phyloP scores from a whole-genome alignment of 2,329 filamentous ascomycete species.

The Colletotrichum magnum region DNA sequence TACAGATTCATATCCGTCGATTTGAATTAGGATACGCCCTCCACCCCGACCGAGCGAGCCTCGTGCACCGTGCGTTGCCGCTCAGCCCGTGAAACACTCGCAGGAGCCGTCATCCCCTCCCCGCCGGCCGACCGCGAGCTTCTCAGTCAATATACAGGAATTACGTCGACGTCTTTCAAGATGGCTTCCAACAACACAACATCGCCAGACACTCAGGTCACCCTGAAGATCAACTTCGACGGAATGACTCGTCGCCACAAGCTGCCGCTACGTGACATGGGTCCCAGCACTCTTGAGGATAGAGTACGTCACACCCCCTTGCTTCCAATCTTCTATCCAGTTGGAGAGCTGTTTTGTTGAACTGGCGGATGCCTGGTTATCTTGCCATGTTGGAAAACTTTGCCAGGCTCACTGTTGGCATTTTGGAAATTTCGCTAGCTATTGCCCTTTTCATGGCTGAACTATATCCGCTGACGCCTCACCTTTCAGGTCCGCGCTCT shows the following conservation, averaged over 20 bases:
- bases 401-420: no score
- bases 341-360: no score
- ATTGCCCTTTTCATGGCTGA: neutral
- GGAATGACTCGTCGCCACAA: constrained; percentile 87
- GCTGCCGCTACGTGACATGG: constrained; percentile 88
- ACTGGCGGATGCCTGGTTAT: no score
- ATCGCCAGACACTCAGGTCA: constrained; percentile 60
- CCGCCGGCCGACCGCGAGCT: constrained; percentile 36
- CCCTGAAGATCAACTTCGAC: constrained; percentile 86
- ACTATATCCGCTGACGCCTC: constrained; percentile 15
- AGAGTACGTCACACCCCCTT: constrained; percentile 76
- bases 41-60: constrained; percentile 34
- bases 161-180: constrained; percentile 7
- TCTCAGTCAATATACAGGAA: constrained; percentile 24
- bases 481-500: constrained; percentile 74
- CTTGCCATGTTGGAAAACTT: no score
- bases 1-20: constrained; percentile 4
- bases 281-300: constrained; percentile 78
- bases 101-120: constrained; percentile 37
- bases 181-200: constrained; percentile 38
- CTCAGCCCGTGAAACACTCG: constrained; percentile 39
- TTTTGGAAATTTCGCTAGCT: no score
- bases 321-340: neutral
- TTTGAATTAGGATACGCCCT: constrained; percentile 6
- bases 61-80: constrained; percentile 37